Conservation (phyloP, 2,329 filamentous ascomycete genomes). For the Knufia fluminis region DNA sequence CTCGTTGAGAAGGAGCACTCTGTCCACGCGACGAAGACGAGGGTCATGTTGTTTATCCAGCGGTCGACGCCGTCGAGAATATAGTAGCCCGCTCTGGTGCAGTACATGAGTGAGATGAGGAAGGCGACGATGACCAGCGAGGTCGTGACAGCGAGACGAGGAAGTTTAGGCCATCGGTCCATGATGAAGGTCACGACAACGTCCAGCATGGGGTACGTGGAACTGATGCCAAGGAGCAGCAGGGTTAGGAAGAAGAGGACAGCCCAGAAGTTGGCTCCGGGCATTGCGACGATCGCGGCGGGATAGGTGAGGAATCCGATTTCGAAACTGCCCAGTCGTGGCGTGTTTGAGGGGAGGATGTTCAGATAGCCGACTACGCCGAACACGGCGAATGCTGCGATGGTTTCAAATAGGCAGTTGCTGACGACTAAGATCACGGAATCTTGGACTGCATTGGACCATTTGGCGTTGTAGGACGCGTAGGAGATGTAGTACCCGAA, state of each 20-base stretch:
- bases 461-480: constrained; percentile 47
- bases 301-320: constrained; percentile 52
- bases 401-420: constrained; percentile 50
- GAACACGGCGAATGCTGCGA: constrained; percentile 43
- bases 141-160: constrained; percentile 43
- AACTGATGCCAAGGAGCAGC: constrained; percentile 49
- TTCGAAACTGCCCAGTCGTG: constrained; percentile 44
- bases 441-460: constrained; percentile 52
- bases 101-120: constrained; percentile 47
- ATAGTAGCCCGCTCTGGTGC: constrained; percentile 50
- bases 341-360: constrained; percentile 32
- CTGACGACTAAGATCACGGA: constrained; percentile 47
- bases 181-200: constrained; percentile 46
- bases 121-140: constrained; percentile 42
- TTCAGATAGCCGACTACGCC: constrained; percentile 46
- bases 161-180: constrained; percentile 43
- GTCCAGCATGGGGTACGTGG: constrained; percentile 52
- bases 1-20: constrained; percentile 47
- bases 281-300: constrained; percentile 48
- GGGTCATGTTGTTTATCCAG: constrained; percentile 48
- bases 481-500: constrained; percentile 53
- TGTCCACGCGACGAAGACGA: constrained; percentile 50
- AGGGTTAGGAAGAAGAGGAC: constrained; percentile 51
- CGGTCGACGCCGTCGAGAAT: constrained; percentile 46
- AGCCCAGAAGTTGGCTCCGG: constrained; percentile 50